Evolutionary conservation across 768 basidiomycete species (phyloP).

Genomic region (Leccinum boreale): DNA sequence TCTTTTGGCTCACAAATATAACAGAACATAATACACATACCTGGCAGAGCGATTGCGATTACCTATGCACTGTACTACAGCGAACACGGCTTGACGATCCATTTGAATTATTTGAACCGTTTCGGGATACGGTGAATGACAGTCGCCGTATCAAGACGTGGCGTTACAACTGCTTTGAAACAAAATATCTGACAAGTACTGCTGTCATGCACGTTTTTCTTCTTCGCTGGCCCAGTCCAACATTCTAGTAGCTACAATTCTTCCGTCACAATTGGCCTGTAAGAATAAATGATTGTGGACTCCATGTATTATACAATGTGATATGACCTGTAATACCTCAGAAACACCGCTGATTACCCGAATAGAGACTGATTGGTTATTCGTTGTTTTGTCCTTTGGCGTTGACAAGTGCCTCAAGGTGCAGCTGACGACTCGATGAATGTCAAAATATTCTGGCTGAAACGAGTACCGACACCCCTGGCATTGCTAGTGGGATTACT

Average conservation of each 20-base stretch:
- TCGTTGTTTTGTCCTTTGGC: neutral
- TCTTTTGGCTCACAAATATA: neutral
- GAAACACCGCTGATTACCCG: neutral
- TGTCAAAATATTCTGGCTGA: conserved; percentile 30
- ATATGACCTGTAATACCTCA: neutral
- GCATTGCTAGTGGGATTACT: conserved; percentile 61
- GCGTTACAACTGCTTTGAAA: neutral
- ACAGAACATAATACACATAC: neutral
- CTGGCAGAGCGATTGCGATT: neutral
- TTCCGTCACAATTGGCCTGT: too few relatives aligned
- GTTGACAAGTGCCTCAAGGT: neutral
- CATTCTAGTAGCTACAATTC: too few relatives aligned
- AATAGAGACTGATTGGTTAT: neutral
- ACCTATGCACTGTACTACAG: neutral
- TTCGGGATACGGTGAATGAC: too few relatives aligned
- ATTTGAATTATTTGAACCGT: too few relatives aligned
- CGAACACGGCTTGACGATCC: neutral
- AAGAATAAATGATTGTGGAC: too few relatives aligned
- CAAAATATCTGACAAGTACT: neutral
- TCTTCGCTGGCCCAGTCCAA: too few relatives aligned
- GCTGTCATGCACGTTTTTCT: too few relatives aligned
- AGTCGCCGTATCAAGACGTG: neutral
- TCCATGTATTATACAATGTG: too few relatives aligned
- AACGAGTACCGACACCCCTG: conserved; percentile 50
- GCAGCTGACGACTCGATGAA: conserved; percentile 21